Evolutionary conservation across 140 eudicot species (phyloP).

Genomic region (Erigeron philadelphicus): DNA sequence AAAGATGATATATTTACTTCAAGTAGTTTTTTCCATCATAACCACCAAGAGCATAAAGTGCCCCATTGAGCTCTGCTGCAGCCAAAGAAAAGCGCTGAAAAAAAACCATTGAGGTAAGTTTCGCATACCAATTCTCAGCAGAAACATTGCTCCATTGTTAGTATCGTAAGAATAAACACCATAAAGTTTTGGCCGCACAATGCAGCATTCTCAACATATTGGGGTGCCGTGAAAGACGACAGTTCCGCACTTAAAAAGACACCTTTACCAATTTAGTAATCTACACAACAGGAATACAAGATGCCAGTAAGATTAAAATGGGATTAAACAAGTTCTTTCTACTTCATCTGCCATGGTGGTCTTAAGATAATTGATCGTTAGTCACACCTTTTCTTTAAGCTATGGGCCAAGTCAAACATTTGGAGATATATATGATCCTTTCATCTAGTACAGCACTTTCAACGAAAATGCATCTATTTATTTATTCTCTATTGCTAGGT

Average conservation of each 20-base stretch:
- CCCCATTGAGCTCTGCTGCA: constrained; percentile 72
- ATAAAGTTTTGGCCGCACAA: not conserved
- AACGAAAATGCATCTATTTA: not conserved
- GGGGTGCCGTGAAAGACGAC: not conserved
- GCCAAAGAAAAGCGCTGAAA: constrained; percentile 77
- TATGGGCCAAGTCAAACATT: not conserved
- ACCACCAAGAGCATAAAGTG: constrained; percentile 90
- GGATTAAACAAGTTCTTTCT: not conserved
- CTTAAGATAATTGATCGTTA: not conserved
- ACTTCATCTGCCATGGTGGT: not conserved
- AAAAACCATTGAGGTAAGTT: not conserved
- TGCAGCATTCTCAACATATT: not conserved
- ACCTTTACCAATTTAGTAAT: not conserved
- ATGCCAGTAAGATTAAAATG: not conserved
- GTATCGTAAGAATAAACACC: not conserved
- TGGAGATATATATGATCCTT: not conserved
- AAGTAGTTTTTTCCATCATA: constrained; percentile 65
- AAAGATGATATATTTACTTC: constrained; percentile 32
- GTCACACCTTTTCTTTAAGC: not conserved
- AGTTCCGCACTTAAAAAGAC: not conserved
- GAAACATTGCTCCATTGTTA: not conserved
- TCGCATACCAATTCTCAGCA: not conserved
- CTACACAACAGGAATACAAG: not conserved
- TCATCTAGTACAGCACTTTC: not conserved
- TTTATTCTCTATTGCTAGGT: too few species aligned